phyloP scores from a whole-genome alignment of 2,329 filamentous ascomycete species.

The Phymatotrichopsis omnivora region DNA sequence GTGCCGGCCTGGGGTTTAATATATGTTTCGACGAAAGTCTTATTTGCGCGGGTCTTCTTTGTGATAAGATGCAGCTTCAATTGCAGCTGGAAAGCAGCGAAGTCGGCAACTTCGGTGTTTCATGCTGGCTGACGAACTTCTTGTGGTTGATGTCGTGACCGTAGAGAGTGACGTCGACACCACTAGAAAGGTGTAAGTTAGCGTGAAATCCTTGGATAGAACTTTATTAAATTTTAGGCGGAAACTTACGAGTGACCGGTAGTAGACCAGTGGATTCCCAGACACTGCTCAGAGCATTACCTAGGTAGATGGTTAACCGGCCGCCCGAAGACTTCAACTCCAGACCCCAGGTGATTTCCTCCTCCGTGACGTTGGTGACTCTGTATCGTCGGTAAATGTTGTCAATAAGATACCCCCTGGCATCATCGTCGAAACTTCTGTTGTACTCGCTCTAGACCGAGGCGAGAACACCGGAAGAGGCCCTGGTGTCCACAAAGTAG shows the following conservation, averaged over 20 bases:
- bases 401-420: slow-evolving; percentile 31
- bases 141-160: slow-evolving; percentile 33
- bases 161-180: slow-evolving; percentile 35
- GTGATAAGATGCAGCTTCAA: slow-evolving; percentile 32
- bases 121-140: slow-evolving; percentile 31
- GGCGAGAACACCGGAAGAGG: slow-evolving; percentile 34
- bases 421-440: slow-evolving; percentile 31
- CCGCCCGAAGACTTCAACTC: slow-evolving; percentile 21
- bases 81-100: slow-evolving; percentile 31
- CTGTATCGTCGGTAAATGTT: slow-evolving; percentile 34
- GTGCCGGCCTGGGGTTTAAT: slow-evolving; percentile 17
- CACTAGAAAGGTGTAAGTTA: too few relatives aligned
- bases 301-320: slow-evolving; percentile 32
- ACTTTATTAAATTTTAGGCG: too few relatives aligned
- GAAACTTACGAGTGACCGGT: too few relatives aligned
- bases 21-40: slow-evolving; percentile 19
- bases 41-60: slow-evolving; percentile 26
- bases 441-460: slow-evolving; percentile 32
- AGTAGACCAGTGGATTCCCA: slow-evolving; percentile 35
- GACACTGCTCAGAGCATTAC: slow-evolving; percentile 32
- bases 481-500: slow-evolving; percentile 32
- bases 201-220: too few relatives aligned
- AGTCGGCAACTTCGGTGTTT: slow-evolving; percentile 34
- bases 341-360: slow-evolving; percentile 32
- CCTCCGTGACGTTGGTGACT: slow-evolving; percentile 32